Conservation (phyloP, 2,329 filamentous ascomycete species). For the Botrytis cinerea region DNA sequence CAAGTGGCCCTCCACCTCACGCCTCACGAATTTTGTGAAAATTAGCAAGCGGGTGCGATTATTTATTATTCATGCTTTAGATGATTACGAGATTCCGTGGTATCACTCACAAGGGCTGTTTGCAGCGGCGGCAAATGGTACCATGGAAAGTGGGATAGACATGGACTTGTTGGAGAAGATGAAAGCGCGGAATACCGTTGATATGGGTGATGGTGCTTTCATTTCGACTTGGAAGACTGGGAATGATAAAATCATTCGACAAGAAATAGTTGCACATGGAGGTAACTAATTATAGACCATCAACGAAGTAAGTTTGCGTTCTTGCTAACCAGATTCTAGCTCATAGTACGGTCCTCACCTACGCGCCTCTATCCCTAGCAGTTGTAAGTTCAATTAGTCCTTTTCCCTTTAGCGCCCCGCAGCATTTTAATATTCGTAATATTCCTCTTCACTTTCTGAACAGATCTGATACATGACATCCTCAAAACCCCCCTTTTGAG, state of each 20-base stretch:
- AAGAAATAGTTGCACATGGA: conserved; percentile 41
- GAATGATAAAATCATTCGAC: conserved; percentile 39
- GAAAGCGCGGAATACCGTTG: conserved; percentile 39
- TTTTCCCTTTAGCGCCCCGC: neutral
- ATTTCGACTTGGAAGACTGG: conserved; percentile 41
- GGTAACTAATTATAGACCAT: conserved; percentile 33
- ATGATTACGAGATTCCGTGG: conserved; percentile 83
- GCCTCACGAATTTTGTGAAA: conserved; percentile 60
- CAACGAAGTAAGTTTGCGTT: conserved; percentile 26
- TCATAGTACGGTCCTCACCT: conserved; percentile 70
- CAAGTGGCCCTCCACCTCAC: conserved; percentile 72
- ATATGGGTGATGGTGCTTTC: conserved; percentile 41
- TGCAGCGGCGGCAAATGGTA: conserved; percentile 57
- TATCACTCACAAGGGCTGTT: conserved; percentile 67
- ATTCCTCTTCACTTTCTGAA: neutral
- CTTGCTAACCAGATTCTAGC: conserved; percentile 46
- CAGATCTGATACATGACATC: neutral
- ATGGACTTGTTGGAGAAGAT: conserved; percentile 35
- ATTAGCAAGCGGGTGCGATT: conserved; percentile 61
- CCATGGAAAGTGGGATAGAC: conserved; percentile 43
- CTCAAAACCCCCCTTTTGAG: neutral
- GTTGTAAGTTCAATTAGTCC: conserved; percentile 42
- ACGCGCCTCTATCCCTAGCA: conserved; percentile 63
- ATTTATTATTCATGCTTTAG: conserved; percentile 74
- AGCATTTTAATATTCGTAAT: too few species aligned